Evolutionary conservation across 140 eudicot species (phyloP).

Genomic region (Senecio squalidus): DNA sequence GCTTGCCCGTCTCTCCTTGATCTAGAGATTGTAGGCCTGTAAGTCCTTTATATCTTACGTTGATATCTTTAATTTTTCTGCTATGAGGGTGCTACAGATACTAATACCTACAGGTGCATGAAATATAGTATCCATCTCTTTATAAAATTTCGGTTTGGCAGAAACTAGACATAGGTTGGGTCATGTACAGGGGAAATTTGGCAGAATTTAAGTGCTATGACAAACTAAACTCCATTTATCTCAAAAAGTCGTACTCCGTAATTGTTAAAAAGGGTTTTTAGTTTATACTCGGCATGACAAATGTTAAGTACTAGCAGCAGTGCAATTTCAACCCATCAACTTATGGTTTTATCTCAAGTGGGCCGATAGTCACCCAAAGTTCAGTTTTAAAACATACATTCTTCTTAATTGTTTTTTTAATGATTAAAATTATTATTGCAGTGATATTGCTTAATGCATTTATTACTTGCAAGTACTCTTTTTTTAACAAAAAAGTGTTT

Average conservation of each 20-base stretch:
- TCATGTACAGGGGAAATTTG: not conserved
- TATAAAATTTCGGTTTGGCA: not conserved
- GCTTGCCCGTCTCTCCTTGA: constrained; percentile 75
- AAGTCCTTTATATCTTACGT: constrained; percentile 37
- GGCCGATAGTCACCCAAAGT: no score
- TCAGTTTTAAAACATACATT: no score
- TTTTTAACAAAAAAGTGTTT: no score
- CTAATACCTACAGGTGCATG: not conserved
- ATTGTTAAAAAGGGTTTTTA: constrained; percentile 2
- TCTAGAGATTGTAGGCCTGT: constrained; percentile 87
- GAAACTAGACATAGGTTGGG: constrained; percentile 12
- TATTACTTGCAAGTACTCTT: no score
- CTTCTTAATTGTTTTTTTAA: no score
- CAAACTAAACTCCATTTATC: not conserved
- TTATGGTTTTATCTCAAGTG: no score
- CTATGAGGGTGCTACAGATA: not conserved
- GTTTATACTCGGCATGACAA: no score
- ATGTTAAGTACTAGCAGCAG: no score
- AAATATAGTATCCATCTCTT: not conserved
- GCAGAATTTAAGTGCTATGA: not conserved
- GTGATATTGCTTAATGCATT: no score
- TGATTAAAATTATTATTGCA: no score
- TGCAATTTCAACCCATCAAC: no score
- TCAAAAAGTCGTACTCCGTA: not conserved
- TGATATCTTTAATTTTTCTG: constrained; percentile 4